phyloP scores from a whole-genome alignment of 2,329 filamentous ascomycete species.

The Cercospora sp. region DNA sequence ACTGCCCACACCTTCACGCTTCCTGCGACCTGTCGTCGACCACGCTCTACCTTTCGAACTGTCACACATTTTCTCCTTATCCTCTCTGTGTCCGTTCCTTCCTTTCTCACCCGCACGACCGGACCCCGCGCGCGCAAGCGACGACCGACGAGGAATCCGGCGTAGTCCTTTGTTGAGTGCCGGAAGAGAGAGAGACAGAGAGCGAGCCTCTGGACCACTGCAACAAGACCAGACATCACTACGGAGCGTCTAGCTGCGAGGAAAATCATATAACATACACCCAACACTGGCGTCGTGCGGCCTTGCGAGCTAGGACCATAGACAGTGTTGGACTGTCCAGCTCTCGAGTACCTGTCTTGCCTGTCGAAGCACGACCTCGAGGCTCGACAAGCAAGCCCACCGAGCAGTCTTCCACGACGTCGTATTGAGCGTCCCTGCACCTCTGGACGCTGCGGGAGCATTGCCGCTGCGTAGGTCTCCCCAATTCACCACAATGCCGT shows the following conservation, averaged over 20 bases:
- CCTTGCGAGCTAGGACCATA: neutral
- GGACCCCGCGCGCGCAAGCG: neutral
- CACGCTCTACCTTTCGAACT: neutral
- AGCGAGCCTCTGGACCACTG: neutral
- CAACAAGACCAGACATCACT: neutral
- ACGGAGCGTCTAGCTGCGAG: neutral
- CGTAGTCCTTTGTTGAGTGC: neutral
- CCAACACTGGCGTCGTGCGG: neutral
- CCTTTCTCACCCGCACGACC: neutral
- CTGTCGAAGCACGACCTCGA: neutral
- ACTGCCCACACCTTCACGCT: conserved; percentile 1
- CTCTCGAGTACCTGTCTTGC: neutral
- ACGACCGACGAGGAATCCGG: neutral
- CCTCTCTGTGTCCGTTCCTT: neutral
- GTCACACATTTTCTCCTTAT: neutral
- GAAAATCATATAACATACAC: neutral
- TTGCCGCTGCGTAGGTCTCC: neutral
- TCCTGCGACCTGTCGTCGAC: conserved; percentile 1
- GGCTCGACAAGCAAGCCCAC: neutral
- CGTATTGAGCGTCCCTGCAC: neutral
- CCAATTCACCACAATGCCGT: neutral
- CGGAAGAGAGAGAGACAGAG: neutral
- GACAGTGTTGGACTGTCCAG: neutral
- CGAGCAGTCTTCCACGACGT: neutral
- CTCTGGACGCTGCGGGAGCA: neutral